These are phyloP conservation scores for Tieghemostelium lacteum DNA, from an alignment of 78 protist species.

Conservation along the genomic window DNA sequence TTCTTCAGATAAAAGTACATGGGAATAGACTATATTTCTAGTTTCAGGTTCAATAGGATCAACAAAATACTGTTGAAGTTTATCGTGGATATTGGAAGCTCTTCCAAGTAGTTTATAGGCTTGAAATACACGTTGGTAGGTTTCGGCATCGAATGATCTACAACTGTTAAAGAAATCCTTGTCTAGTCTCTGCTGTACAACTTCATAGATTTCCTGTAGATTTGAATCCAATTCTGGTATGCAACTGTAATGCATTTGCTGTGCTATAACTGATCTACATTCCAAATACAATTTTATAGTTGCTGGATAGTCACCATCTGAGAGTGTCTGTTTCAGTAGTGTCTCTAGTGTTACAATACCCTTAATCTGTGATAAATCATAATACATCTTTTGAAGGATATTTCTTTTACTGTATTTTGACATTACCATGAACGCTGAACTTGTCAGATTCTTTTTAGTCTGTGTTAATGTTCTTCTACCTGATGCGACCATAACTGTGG, in stretches of 20 bases:
- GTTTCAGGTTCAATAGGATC: constrained; percentile 76
- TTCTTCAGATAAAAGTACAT: constrained; percentile 56
- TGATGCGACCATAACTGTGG: constrained; percentile 37
- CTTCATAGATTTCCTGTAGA: constrained; percentile 59
- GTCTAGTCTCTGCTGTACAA: constrained; percentile 68
- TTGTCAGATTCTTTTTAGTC: constrained; percentile 57
- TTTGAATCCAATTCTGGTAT: constrained; percentile 47
- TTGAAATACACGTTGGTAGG: constrained; percentile 52
- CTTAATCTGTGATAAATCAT: constrained; percentile 51
- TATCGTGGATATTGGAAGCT: constrained; percentile 28
- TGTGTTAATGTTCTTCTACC: constrained; percentile 55
- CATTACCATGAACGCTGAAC: constrained; percentile 51
- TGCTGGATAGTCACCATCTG: constrained; percentile 77
- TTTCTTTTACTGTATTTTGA: constrained; percentile 51
- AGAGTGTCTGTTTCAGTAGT: constrained; percentile 54
- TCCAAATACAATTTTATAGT: constrained; percentile 53
- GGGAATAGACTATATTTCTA: constrained; percentile 72
- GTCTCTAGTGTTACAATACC: constrained; percentile 47
- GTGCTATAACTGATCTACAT: constrained; percentile 44
- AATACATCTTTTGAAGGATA: constrained; percentile 18
- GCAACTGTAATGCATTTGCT: constrained; percentile 51
- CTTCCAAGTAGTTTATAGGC: constrained; percentile 58
- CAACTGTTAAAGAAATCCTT: constrained; percentile 65
- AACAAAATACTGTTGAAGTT: constrained; percentile 59
- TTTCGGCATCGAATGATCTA: constrained; percentile 40